These are phyloP conservation scores for Cylindrotheca closterium DNA, from an alignment of 108 stramenopile genomes.

Conservation along the genomic window DNA sequence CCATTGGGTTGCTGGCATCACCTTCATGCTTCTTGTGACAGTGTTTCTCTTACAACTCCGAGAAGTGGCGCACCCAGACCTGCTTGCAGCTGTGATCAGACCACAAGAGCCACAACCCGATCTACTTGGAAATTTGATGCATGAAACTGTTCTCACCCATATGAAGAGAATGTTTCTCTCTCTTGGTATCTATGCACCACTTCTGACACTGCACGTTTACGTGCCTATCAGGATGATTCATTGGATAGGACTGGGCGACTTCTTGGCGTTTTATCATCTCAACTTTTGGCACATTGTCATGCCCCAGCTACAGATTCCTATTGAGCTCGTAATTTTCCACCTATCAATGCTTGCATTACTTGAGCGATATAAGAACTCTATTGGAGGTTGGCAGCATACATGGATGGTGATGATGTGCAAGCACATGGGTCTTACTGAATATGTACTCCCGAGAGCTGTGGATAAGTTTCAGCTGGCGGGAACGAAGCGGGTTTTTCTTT, in stretches of 20 bases:
- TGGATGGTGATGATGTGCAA: constrained; percentile 68
- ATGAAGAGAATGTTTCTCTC: constrained; percentile 83
- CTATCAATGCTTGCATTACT: constrained; percentile 87
- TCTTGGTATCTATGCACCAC: constrained; percentile 62
- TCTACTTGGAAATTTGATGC: constrained; percentile 88
- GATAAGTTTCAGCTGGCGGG: constrained; percentile 58
- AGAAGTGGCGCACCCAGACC: constrained; percentile 92
- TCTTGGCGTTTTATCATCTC: constrained; percentile 59
- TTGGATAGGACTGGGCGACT: constrained; percentile 30
- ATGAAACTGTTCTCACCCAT: constrained; percentile 84
- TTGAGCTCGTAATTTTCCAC: constrained; percentile 91
- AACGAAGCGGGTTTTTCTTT: constrained; percentile 30
- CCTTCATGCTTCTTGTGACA: constrained; percentile 96
- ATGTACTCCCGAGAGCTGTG: constrained; percentile 64
- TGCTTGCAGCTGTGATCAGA: constrained; percentile 83
- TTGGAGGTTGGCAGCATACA: constrained; percentile 75
- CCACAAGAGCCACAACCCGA: constrained; percentile 98
- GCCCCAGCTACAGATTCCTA: constrained; percentile 89
- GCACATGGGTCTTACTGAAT: constrained; percentile 55
- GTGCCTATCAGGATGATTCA: constrained; percentile 56
- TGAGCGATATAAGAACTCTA: constrained; percentile 83
- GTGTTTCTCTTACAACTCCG: constrained; percentile 91
- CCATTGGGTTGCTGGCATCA: constrained; percentile 94
- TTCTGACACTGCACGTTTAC: constrained; percentile 68
- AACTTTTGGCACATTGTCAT: constrained; percentile 79